Base-by-base conservation (phyloP, 108 stramenopile species). In the Nitzschia putrida region DNA sequence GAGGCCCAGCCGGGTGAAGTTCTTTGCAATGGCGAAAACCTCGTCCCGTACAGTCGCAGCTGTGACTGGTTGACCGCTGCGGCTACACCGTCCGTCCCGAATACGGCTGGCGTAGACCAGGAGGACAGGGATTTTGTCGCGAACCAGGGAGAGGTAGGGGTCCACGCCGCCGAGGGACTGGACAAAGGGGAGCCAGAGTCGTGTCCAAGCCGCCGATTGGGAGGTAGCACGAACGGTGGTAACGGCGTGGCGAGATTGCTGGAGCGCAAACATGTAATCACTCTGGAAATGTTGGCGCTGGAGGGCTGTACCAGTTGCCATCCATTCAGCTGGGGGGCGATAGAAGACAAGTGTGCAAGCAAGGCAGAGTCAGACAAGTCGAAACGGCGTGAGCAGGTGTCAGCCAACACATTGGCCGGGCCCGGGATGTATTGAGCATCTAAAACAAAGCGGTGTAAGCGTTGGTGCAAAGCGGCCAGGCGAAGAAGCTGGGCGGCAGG, bases 51-150 rank as follows among this genome's bases (percentile, higher is more conserved):
- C 78, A 18, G 78, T 73, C 2, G 38, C 16, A 79, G 71, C 47
- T n/a, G 57, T 38, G 29, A 79, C 66, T 38, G 75, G 64, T 8
- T 67, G 61, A 21, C 63, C 63, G 20, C 52, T 53, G 37, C 69
- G 71, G 18, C 59, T 66, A 20, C 60, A 68, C 16, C 57, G 49
- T 13, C 72, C 57, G n/a, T n/a, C n/a, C 4, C 59, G 69, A 26
- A 64, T 38, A n/a, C 75, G 69, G n/a, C 61, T 25, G 37, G 68
- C 81, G 29, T 77, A 85, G 44, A 82, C 71, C 22, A 64, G 70
- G 37, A 81, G 71, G 52, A 81, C 34, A 11, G 71, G 71, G 10
- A 68, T 57, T 16, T 63, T 68, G 13, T 69, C 74, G 3, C 57
- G 39, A 41, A 63, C 43, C 49, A 44, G 56, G 2, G 55, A 29